Evolutionary conservation across 495 filamentous ascomycete species (phyloP), one percentile per base, ranked within the genome.

Genomic region (Aspergillus panamensis): DNA sequence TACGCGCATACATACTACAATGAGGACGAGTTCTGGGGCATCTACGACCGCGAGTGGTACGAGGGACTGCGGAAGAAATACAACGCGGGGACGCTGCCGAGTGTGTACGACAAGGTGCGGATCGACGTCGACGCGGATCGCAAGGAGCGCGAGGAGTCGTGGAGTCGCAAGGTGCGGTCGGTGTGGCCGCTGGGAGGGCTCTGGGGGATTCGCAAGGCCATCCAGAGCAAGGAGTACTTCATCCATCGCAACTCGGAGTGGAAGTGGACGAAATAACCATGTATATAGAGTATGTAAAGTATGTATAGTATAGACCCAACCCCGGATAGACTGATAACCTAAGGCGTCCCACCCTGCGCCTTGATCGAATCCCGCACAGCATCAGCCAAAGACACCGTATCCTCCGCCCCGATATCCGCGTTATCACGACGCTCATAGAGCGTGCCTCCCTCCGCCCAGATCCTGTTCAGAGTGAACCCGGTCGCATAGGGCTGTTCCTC

Each of bases 371-470:
- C 69, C 17, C 57, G 56, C 35, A 75, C 61, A 16, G 71, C 62
- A 39, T 72, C 73, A 52, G 74, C 72, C 62, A 89, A 64, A 0
- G 74, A 73, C 45, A 82, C 76, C 53, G 80, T 69, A 8, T 78
- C 70, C 17, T 73, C 75, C 1, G 70, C 69, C 31, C 68, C 72
- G 54, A 91, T 75, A 21, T 77, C 52, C 9, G 73, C 78, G 64
- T 91, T 90, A 61, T 88, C 87, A 17, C 84, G 79, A 70, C 83
- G 76, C 8, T 78, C 77, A 66, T 91, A 90, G 53, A 90, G 63
- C 1, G 87, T 90, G 1, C 87, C 83, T 0, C 87, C 87, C 64
- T 88, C 82, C 0, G 82, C 80, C 87, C 87, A 89, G 44, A 90
- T 90, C 21, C 87, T 75, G 49, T 82, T 70, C 61, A 89, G 71